phyloP scores from a whole-genome alignment of 1,284 basidiomycete species.

The Golubevia pallescens region DNA sequence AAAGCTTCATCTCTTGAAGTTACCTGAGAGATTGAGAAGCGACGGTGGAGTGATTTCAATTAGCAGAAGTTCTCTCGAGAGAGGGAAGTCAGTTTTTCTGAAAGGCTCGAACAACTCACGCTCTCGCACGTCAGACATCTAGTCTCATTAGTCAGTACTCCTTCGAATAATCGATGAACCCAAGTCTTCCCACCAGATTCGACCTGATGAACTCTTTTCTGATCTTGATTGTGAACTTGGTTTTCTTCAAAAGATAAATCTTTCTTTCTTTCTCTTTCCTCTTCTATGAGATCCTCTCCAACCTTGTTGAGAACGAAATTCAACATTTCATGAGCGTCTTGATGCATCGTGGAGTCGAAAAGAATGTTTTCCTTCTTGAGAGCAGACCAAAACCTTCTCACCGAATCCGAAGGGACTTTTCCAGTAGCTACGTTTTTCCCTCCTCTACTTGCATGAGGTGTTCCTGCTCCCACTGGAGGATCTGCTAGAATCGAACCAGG shows the following conservation, averaged over 20 bases:
- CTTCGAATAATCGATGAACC: slow-evolving; percentile 57
- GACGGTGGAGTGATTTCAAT: background rate
- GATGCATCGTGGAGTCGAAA: slow-evolving; percentile 58
- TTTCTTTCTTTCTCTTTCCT: background rate
- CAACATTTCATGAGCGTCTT: slow-evolving; percentile 62
- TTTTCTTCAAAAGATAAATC: background rate
- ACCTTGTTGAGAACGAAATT: slow-evolving; percentile 58
- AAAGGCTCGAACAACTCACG: slow-evolving; percentile 12
- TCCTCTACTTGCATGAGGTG: background rate
- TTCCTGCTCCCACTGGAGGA: background rate
- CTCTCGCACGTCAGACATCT: slow-evolving; percentile 58
- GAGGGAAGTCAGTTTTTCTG: too few relatives aligned
- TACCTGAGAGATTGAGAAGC: slow-evolving; percentile 10
- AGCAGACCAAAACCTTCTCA: slow-evolving; percentile 41
- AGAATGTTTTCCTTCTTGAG: slow-evolving; percentile 49
- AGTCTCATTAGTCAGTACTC: slow-evolving; percentile 56
- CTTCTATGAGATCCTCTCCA: slow-evolving; percentile 49
- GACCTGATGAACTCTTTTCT: slow-evolving; percentile 21
- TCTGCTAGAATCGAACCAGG: background rate
- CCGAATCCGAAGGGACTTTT: slow-evolving; percentile 25
- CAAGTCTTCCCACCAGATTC: slow-evolving; percentile 35
- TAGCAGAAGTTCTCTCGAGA: background rate
- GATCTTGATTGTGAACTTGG: slow-evolving; percentile 3
- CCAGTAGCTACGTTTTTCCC: slow-evolving; percentile 5
- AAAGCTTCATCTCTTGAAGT: slow-evolving; percentile 59